Evolutionary conservation across 805 yeast genomes (phyloP).

Genomic region (Pichia membranifaciens): DNA sequence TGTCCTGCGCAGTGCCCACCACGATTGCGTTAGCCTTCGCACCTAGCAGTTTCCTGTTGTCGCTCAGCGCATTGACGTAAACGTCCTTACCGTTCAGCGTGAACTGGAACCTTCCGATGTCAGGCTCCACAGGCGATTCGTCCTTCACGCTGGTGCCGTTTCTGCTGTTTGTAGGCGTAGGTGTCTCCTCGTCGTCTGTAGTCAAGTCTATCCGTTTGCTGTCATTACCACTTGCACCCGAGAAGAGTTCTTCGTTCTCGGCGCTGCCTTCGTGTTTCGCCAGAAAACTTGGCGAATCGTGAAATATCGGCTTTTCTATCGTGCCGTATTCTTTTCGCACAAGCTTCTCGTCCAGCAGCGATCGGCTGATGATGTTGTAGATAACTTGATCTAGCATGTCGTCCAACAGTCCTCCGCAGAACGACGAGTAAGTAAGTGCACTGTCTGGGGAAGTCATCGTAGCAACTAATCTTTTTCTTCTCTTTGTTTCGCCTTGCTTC

Average conservation of each 20-base stretch:
- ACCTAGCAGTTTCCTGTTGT: constrained; percentile 12
- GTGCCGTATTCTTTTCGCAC: constrained; percentile 29
- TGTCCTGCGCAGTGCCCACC: constrained; percentile 22
- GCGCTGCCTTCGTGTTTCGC: constrained; percentile 4
- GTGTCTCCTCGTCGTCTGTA: not conserved
- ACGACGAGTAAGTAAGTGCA: constrained; percentile 25
- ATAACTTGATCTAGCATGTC: constrained; percentile 32
- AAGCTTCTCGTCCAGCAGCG: constrained; percentile 28
- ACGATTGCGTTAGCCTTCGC: constrained; percentile 11
- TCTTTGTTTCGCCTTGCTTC: too few relatives aligned
- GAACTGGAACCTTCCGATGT: constrained; percentile 28
- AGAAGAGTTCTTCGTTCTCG: not conserved
- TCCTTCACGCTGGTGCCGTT: not conserved
- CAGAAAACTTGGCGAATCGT: constrained; percentile 14
- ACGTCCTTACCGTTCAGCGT: constrained; percentile 29
- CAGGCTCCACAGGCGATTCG: constrained; percentile 17
- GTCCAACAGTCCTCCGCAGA: constrained; percentile 28
- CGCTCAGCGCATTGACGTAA: constrained; percentile 19
- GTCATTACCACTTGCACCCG: not conserved
- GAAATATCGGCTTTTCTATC: constrained; percentile 20
- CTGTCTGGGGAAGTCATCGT: constrained; percentile 15
- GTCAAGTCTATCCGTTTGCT: constrained; percentile 12
- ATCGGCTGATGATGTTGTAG: constrained; percentile 28
- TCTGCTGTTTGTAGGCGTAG: not conserved
- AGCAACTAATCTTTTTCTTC: not conserved